phyloP scores from a whole-genome alignment of 805 yeast species.

The Teunomyces cretensis region DNA sequence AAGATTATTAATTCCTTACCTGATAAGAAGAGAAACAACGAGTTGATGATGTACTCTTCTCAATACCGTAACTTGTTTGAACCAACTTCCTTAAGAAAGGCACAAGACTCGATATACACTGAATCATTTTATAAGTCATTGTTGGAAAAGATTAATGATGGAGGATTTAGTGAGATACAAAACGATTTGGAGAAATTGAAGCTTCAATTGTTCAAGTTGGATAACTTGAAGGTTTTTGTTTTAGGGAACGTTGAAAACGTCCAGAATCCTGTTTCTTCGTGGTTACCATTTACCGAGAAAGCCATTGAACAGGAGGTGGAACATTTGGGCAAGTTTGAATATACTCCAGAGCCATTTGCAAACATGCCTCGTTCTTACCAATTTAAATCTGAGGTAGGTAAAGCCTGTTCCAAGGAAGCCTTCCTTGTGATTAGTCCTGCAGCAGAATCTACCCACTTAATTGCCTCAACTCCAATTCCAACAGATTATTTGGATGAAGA shows the following conservation, averaged over 20 bases:
- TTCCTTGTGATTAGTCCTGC: conserved; percentile 73
- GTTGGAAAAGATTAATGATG: conserved; percentile 51
- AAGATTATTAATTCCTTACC: conserved; percentile 59
- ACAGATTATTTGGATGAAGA: conserved; percentile 49
- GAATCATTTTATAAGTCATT: conserved; percentile 53
- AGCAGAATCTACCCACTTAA: conserved; percentile 75
- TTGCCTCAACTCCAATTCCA: conserved; percentile 60
- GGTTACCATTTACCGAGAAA: conserved; percentile 43
- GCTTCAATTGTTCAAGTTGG: conserved; percentile 49
- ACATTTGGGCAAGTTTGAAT: conserved; percentile 4
- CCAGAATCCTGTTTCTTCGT: conserved; percentile 54
- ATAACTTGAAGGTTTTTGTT: conserved; percentile 66
- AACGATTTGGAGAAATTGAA: conserved; percentile 53
- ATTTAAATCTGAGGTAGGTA: conserved; percentile 58
- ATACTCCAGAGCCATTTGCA: conserved; percentile 14
- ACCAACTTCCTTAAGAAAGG: conserved; percentile 61
- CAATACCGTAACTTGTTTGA: conserved; percentile 52
- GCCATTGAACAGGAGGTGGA: conserved; percentile 10
- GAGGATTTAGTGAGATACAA: conserved; percentile 46
- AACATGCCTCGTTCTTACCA: conserved; percentile 54
- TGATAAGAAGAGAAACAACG: conserved; percentile 63
- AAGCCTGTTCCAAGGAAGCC: conserved; percentile 51
- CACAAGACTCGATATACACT: conserved; percentile 62
- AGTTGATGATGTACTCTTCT: conserved; percentile 64
- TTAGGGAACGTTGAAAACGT: conserved; percentile 64